Base-by-base conservation (phyloP, 2,329 filamentous ascomycete genomes). In the Sclerotinia trifoliorum region DNA sequence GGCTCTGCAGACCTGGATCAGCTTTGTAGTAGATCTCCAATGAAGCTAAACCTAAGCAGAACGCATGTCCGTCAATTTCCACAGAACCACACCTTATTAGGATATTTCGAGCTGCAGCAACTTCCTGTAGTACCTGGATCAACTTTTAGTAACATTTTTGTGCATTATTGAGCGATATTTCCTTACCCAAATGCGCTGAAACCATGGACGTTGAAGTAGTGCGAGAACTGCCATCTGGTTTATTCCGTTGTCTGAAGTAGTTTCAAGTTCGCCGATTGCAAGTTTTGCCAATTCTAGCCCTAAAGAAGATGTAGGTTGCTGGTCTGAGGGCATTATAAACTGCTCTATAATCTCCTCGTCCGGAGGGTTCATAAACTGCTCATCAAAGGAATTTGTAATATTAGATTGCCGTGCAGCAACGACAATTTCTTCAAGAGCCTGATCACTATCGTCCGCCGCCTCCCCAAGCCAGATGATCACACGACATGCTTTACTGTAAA, bases 401-500 rank as follows among this genome's bases (percentile, higher is more conserved):
- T n/a, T n/a, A n/a, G n/a, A n/a, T n/a, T n/a, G n/a, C n/a, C n/a
- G n/a, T 39, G 35, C 35, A 8, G 56, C 6, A 60, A 42, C 11
- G 5, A 24, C 32, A 26, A 26, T 60, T 26, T 26, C 56, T 44
- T 44, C 4, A 19, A 60, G 56, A 24, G 56, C 56, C 44, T 5
- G 35, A 5, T 60, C 56, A 26, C 56, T 60, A 44, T 60, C n/a
- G 1, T 60, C 56, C 19, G 35, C 56, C 21, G 0, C 56, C 3
- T 60, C 56, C 5, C 56, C 56, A 7, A 60, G 65, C 65, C 58
- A 68, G 58, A 65, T 39, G 2, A 69, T 3, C 29, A 66, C 64
- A 63, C 56, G 57, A 24, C 55, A 62, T 52, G 55, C 69, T 65
- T 70, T 32, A 35, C 35, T 29, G 52, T 66, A 70, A 24, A 70